Percentiles rank a stretch among this genome's conserved stretches.
Evolutionary conservation across 768 basidiomycete genomes (phyloP).

Genomic region (Mycena amicta): DNA sequence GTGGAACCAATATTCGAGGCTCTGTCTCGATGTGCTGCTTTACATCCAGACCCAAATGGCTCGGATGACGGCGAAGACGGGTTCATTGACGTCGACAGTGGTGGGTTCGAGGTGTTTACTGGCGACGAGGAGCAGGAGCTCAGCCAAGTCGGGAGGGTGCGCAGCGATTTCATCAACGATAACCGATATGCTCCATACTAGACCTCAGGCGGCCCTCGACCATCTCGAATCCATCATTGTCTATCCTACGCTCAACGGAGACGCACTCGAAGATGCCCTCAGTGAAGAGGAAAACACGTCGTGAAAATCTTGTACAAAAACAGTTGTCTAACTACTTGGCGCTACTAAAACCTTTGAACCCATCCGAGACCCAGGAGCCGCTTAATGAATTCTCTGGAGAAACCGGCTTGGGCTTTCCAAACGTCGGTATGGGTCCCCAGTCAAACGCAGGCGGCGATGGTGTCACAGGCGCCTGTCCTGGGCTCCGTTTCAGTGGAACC

Average conservation of each 20-base stretch:
- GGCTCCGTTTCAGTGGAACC: slow-evolving; percentile 41
- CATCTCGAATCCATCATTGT: slow-evolving; percentile 83
- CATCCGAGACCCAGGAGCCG: slow-evolving; percentile 21
- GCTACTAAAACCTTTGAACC: slow-evolving; percentile 11
- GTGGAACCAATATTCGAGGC: slow-evolving; percentile 87
- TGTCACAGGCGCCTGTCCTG: slow-evolving; percentile 28
- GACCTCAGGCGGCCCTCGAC: slow-evolving; percentile 77
- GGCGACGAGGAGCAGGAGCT: slow-evolving; percentile 72
- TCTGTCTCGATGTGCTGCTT: slow-evolving; percentile 81
- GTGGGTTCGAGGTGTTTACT: slow-evolving; percentile 54
- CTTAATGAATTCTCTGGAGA: slow-evolving; percentile 19
- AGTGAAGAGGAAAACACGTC: too few relatives aligned
- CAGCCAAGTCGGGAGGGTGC: slow-evolving; percentile 89
- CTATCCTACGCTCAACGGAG: slow-evolving; percentile 39
- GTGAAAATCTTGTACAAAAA: too few relatives aligned
- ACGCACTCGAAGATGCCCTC: too few relatives aligned
- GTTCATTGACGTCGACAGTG: slow-evolving; percentile 51
- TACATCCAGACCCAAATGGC: slow-evolving; percentile 74
- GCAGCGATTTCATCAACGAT: slow-evolving; percentile 82
- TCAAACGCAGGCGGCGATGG: slow-evolving; percentile 45
- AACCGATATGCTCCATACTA: slow-evolving; percentile 86
- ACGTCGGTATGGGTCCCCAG: slow-evolving; percentile 65
- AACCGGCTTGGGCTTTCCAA: slow-evolving; percentile 32
- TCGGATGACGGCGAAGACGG: slow-evolving; percentile 58
- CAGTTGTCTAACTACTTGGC: neutral